These are phyloP conservation scores for Gloeopeniophorella convolvens DNA, from an alignment of 768 basidiomycete species.

Conservation along the genomic window DNA sequence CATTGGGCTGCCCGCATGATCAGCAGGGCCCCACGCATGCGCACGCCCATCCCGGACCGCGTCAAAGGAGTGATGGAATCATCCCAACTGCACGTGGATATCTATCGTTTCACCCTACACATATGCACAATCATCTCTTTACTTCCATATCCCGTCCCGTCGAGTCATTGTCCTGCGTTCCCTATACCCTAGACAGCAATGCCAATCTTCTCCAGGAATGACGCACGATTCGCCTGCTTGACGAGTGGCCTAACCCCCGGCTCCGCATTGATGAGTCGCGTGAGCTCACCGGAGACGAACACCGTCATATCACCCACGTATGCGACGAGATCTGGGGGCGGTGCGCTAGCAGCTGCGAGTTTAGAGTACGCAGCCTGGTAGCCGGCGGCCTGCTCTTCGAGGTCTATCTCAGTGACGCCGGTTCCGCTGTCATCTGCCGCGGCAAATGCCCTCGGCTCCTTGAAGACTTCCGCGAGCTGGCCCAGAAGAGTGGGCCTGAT, in stretches of 20 bases:
- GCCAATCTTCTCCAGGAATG: constrained; percentile 30
- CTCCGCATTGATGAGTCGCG: constrained; percentile 10
- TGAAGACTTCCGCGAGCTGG: constrained; percentile 69
- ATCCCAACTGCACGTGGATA: no score
- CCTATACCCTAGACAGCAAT: constrained; percentile 25
- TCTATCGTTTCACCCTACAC: no score
- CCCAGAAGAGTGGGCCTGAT: constrained; percentile 64
- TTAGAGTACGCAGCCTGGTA: constrained; percentile 95
- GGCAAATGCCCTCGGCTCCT: constrained; percentile 64
- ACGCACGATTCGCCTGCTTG: constrained; percentile 22
- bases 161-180: neutral
- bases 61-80: no score
- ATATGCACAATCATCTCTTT: no score
- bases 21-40: no score
- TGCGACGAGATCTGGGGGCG: constrained; percentile 52
- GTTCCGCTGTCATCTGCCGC: constrained; percentile 45
- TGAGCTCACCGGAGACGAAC: constrained; percentile 42
- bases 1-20: constrained; percentile 28
- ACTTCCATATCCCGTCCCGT: neutral
- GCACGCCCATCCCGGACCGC: no score
- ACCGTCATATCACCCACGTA: constrained; percentile 52
- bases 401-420: constrained; percentile 72
- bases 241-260: constrained; percentile 25
- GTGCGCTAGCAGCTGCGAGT: constrained; percentile 71
- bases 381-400: constrained; percentile 83